These are phyloP conservation scores for Diaporthe aspalathi DNA, from an alignment of 2,329 filamentous ascomycete species.

Conservation along the genomic window DNA sequence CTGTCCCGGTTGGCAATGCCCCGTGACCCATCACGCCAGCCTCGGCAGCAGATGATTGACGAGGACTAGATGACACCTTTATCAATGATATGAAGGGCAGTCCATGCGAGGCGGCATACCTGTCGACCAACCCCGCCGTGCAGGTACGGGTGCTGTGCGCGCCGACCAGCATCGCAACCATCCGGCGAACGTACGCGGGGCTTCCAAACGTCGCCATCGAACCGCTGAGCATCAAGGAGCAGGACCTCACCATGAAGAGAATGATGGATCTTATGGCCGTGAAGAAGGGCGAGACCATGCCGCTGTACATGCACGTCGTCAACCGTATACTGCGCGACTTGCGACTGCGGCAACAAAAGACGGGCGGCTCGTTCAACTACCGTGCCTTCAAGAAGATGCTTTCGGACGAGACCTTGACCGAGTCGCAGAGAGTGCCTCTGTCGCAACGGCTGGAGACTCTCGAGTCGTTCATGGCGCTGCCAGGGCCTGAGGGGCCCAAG, in stretches of 20 bases:
- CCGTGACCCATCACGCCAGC: too few species aligned
- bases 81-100: conserved; percentile 58
- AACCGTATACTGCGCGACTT: conserved; percentile 68
- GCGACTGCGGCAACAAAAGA: conserved; percentile 57
- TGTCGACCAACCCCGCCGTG: conserved; percentile 57
- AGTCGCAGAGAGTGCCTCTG: conserved; percentile 65
- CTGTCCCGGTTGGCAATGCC: too few species aligned
- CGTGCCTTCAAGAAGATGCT: conserved; percentile 55
- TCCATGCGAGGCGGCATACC: conserved; percentile 70
- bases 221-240: conserved; percentile 52
- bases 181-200: conserved; percentile 54
- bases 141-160: conserved; percentile 66
- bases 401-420: conserved; percentile 52
- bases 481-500: conserved; percentile 1
- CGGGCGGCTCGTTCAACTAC: conserved; percentile 60
- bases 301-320: conserved; percentile 69
- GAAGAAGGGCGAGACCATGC: conserved; percentile 52
- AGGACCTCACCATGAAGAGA: conserved; percentile 63
- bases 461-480: conserved; percentile 68
- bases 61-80: conserved; percentile 59
- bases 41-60: too few species aligned
- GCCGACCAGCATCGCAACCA: conserved; percentile 60
- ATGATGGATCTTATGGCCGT: conserved; percentile 73
- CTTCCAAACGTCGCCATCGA: conserved; percentile 60
- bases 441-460: conserved; percentile 70